Evolutionary conservation across 371 early-diverging fungal species (phyloP).

Genomic region (Zopfochytrium polystomum): DNA sequence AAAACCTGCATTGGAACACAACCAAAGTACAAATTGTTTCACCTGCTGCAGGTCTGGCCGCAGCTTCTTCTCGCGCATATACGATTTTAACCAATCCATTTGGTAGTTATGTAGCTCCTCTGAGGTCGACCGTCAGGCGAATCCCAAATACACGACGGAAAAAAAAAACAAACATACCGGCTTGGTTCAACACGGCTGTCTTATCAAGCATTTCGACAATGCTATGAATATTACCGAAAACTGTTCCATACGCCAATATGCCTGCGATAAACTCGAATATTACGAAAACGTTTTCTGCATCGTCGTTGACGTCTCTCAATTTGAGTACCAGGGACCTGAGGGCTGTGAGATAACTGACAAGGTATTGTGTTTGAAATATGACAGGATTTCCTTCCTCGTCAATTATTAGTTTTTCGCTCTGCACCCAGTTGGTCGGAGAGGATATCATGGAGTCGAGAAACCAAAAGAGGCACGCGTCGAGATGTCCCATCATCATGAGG

Average conservation of each 20-base stretch:
- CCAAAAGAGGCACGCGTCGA: slow-evolving; percentile 41
- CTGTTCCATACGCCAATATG: slow-evolving; percentile 40
- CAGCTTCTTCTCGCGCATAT: slow-evolving; percentile 38
- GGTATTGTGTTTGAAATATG: slow-evolving; percentile 29
- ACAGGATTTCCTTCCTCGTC: neutral
- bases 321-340: slow-evolving; percentile 31
- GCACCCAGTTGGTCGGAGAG: slow-evolving; percentile 30
- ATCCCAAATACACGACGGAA: too few species aligned
- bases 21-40: too few species aligned
- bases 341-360: slow-evolving; percentile 30
- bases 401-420: slow-evolving; percentile 8
- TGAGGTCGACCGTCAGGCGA: too few species aligned
- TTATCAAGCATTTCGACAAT: slow-evolving; percentile 40
- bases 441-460: slow-evolving; percentile 27
- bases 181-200: slow-evolving; percentile 30
- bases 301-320: slow-evolving; percentile 19
- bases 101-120: slow-evolving; percentile 41
- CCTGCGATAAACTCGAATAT: slow-evolving; percentile 39
- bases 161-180: slow-evolving; percentile 22
- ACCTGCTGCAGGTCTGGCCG: slow-evolving; percentile 37
- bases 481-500: slow-evolving; percentile 34
- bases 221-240: slow-evolving; percentile 38
- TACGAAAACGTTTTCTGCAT: slow-evolving; percentile 35
- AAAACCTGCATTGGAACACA: too few species aligned
- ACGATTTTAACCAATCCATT: slow-evolving; percentile 30